Evolutionary conservation across 768 basidiomycete species (phyloP), one percentile per base, ranked within the genome.

Genomic region (Calocybe indica): DNA sequence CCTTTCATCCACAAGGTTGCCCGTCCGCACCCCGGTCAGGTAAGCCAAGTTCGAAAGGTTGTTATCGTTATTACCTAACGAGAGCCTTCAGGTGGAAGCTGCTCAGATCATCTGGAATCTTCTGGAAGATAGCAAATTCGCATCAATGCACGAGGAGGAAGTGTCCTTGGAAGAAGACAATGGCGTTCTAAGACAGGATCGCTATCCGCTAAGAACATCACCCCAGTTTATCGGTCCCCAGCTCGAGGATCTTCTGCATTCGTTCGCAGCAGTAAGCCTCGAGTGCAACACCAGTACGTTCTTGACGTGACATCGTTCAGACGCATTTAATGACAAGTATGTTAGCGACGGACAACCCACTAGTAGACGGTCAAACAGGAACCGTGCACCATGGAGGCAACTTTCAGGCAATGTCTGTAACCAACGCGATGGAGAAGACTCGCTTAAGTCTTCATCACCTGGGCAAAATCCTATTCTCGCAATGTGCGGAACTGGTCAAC

Each of bases 151-250:
- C n/a, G 87, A 90, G 51, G 73, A 80, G 47, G 90, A 93, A 56
- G 76, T 84, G 34, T 78, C 72, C 29, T 82, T 91, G 40, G 73
- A 78, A 38, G 75, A 88, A 43, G 91, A 93, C 42, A 73, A 74
- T 28, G 88, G 88, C 15, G 65, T 75, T 38, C 76, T 93, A 22
- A 77, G 86, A 39, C 91, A 93, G 63, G 91, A 93, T 59, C 79
- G 91, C 2, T 86, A 85, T 61, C 71, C 83, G 9, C 69, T 88
- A 32, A 76, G 87, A 41, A 89, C 87, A 0, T 73, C 87, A 0
- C 82, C 88, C 3, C 90, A 93, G 63, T 93, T 88, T 70, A 69
- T 93, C 40, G 91, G 91, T 8, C 91, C 91, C 8, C 87, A 90
- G 58, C 71, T 92, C 28, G 88, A 91, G 62, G 88, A 91, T 55